Evolutionary conservation across 352 stramenopile genomes (phyloP).

Genomic region (Thalassiosira exigua): DNA sequence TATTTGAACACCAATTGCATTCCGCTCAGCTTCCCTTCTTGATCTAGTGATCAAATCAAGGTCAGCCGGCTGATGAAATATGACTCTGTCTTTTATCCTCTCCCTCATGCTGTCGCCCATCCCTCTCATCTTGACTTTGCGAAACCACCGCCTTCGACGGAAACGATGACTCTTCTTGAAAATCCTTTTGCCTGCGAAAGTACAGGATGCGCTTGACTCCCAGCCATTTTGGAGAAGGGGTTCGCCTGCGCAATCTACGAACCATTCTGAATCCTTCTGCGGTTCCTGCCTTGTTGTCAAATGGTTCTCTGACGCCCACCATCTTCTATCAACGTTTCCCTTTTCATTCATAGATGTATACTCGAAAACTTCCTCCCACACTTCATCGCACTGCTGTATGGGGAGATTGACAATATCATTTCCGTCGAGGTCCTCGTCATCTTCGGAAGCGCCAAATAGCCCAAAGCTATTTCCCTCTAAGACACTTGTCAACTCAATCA

Average conservation of each 20-base stretch:
- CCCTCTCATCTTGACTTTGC: conserved; percentile 37
- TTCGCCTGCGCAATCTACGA: conserved; percentile 66
- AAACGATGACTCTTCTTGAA: conserved; percentile 70
- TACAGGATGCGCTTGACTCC: conserved; percentile 60
- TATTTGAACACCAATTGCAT: conserved; percentile 39
- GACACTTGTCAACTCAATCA: conserved; percentile 77
- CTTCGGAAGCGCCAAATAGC: conserved; percentile 44
- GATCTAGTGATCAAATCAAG: conserved; percentile 49
- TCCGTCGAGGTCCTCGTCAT: conserved; percentile 24
- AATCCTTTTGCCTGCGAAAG: conserved; percentile 56
- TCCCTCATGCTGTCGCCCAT: background rate
- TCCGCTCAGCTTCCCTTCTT: conserved; percentile 54
- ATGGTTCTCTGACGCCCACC: conserved; percentile 72
- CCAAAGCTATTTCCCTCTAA: conserved; percentile 70
- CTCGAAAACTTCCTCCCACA: conserved; percentile 79
- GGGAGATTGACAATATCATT: conserved; percentile 66
- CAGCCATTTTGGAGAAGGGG: conserved; percentile 61
- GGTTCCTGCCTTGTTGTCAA: conserved; percentile 44
- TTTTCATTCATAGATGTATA: conserved; percentile 66
- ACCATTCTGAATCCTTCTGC: conserved; percentile 20
- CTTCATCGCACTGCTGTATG: conserved; percentile 50
- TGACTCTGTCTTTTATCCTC: conserved; percentile 34
- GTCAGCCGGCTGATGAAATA: conserved; percentile 66
- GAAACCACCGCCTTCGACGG: conserved; percentile 67
- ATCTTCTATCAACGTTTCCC: conserved; percentile 59